Evolutionary conservation across 331 rosid genomes (phyloP), one percentile per base, ranked within the genome.

Genomic region (Quercus lobata): DNA sequence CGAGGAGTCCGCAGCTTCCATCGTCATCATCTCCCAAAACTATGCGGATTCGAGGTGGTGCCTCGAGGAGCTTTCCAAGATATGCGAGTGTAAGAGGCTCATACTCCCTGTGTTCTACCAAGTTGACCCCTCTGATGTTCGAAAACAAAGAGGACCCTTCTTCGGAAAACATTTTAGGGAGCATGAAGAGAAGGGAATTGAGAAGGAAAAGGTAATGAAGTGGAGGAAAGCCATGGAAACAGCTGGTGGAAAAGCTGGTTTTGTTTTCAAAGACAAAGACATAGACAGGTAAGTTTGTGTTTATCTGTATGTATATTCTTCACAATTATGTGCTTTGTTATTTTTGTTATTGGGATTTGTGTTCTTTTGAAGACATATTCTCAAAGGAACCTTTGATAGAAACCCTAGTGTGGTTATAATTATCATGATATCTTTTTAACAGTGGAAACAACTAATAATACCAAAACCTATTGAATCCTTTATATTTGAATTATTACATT

Each of bases 171-270:
- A 46, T 25, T 84, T 90, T 8, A 16, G 27, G 11, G 2, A 1
- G 25, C 89, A 84, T 9, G 78, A 69, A n/a, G 4, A 6, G 1
- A 56, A 44, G 75, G 83, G 3, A 41, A 44, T 25, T 15, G 71
- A 6, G 52, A 14, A 17, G 16, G 76, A 29, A 2, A 44, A 11
- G 84, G 84, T 87, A 44, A 5, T 0, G 19, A 15, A 41, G 32
- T 92, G 97, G 97, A 90, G 89, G 81, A 18, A 54, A 1, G 93
- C 97, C 32, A 81, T 92, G 93, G n/a, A n/a, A 7, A 85, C 73
- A 79, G 84, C 89, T 7, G 95, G 95, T 19, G 79, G 84, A 7
- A 0, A 71, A 12, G 83, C 89, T 54, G 97, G 94, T 34, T 88
- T 74, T 69, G 71, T 76, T 74, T 57, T 71, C 79, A 8, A 8